Conservation (phyloP, 768 basidiomycete genomes). For the Suillus cothurnatus region DNA sequence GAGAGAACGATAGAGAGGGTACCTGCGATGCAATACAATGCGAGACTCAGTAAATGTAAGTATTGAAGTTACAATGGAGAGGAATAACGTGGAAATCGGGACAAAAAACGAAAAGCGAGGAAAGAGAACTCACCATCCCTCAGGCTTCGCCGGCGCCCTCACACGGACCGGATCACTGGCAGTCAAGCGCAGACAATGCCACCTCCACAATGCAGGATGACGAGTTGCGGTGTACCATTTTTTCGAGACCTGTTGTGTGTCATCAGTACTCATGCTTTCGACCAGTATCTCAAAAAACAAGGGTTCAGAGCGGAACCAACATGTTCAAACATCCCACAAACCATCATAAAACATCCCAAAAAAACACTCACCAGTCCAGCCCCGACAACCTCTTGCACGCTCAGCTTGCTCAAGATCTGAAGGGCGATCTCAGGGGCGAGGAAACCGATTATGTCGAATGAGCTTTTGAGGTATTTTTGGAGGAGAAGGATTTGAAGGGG, state of each 20-base stretch:
- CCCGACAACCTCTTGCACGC: constrained; percentile 61
- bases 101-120: not conserved
- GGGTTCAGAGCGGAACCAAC: not conserved
- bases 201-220: constrained; percentile 75
- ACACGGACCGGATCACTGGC: constrained; percentile 70
- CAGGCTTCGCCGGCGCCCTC: constrained; percentile 59
- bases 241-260: constrained; percentile 39
- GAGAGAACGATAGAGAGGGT: constrained; percentile 74
- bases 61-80: not conserved
- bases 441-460: constrained; percentile 79
- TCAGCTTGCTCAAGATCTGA: constrained; percentile 59
- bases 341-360: not conserved
- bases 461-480: constrained; percentile 80
- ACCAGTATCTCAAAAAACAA: not conserved
- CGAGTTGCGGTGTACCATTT: constrained; percentile 43
- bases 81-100: not conserved
- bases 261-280: constrained; percentile 5
- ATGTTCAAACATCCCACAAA: not conserved
- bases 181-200: constrained; percentile 74
- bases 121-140: constrained; percentile 64
- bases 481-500: constrained; percentile 81
- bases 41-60: not conserved
- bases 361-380: constrained; percentile 38
- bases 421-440: constrained; percentile 68
- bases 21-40: constrained; percentile 35